Evolutionary conservation across 2,329 filamentous ascomycete genomes (phyloP), one percentile per base, ranked within the genome.

Genomic region (Colletotrichum sojae): DNA sequence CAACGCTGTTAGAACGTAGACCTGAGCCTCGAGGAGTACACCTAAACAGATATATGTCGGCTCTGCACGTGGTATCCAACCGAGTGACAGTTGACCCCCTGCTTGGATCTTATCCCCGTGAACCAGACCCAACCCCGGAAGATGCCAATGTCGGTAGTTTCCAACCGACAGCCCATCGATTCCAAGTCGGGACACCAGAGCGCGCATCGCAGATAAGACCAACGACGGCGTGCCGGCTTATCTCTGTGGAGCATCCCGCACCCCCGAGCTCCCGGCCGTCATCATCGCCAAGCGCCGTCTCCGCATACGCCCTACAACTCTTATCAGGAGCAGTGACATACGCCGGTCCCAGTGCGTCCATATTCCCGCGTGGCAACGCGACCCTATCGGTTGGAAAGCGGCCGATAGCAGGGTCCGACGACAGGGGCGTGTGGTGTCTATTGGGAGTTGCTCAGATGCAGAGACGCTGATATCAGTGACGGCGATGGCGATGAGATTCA

Each of bases 311-410:
- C 43, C 27, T 69, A 39, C 8, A 51, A 13, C 20, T 22, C 66
- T 71, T 71, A 69, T 71, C 65, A 45, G 43, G 2, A 45, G 2
- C 3, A 10, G 46, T 15, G 31, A 16, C 51, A 54, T 59, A 18
- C n/a, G 51, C 9, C 20, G 25, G n/a, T 40, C 16, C 4, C 9
- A 31, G 6, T 6, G 27, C 9, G 27, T 8, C 27, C 27, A 49
- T 1, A 36, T 5, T 16, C 40, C 40, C 25, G 59, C 59, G 51
- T 64, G 70, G 68, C 68, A 39, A 69, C 31, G 20, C 8, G 9
- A 13, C 31, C 31, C 31, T 69, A 39, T 72, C 68, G 69, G 70
- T 61, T 61, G 53, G 64, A 72, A 71, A 72, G 53, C n/a, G 49
- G 60, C 70, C 70, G 70, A 72, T 55, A 27, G 20, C 36, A 51